A percentile compares a stretch with the other conserved stretches of the same genome.
phyloP scores from a whole-genome alignment of 2,329 filamentous ascomycete genomes.

The Arthrobotrys iridis region DNA sequence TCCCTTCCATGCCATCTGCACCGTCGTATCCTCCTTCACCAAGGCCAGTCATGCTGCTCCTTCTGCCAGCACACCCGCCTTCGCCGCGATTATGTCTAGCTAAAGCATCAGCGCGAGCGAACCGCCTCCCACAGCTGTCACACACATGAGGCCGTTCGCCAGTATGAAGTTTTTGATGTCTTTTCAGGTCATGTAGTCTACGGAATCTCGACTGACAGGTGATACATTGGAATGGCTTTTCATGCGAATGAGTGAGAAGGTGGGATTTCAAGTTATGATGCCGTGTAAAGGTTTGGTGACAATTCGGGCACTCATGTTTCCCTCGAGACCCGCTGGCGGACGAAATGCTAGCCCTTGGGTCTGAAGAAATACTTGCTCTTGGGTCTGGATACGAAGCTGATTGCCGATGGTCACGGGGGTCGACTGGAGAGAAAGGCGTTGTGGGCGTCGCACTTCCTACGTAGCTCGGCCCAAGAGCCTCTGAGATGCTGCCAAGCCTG shows the following conservation, averaged over 20 bases:
- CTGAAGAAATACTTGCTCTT: constrained; percentile 47
- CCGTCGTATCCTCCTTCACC: constrained; percentile 79
- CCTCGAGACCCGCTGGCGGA: constrained; percentile 56
- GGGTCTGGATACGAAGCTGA: constrained; percentile 48
- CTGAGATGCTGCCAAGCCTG: constrained; percentile 47
- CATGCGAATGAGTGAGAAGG: constrained; percentile 94
- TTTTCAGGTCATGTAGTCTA: constrained; percentile 91
- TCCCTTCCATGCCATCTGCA: constrained; percentile 64
- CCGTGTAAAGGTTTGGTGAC: constrained; percentile 93
- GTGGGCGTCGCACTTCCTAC: constrained; percentile 38
- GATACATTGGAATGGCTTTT: constrained; percentile 90
- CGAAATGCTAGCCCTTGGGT: constrained; percentile 44
- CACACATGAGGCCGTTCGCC: constrained; percentile 96
- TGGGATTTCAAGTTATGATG: constrained; percentile 99
- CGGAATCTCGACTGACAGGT: constrained; percentile 94
- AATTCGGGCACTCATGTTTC: constrained; percentile 96
- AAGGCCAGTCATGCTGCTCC: constrained; percentile 85
- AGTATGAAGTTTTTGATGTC: constrained; percentile 95
- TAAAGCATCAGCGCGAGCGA: constrained; percentile 92
- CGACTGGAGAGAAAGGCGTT: constrained; percentile 48
- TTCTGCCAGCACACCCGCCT: constrained; percentile 90
- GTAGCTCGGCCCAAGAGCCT: constrained; percentile 35
- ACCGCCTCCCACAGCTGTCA: constrained; percentile 91
- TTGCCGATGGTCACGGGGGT: constrained; percentile 33
- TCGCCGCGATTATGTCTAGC: constrained; percentile 95